Conservation (phyloP, 805 yeast genomes). For the Clavispora asparagi region DNA sequence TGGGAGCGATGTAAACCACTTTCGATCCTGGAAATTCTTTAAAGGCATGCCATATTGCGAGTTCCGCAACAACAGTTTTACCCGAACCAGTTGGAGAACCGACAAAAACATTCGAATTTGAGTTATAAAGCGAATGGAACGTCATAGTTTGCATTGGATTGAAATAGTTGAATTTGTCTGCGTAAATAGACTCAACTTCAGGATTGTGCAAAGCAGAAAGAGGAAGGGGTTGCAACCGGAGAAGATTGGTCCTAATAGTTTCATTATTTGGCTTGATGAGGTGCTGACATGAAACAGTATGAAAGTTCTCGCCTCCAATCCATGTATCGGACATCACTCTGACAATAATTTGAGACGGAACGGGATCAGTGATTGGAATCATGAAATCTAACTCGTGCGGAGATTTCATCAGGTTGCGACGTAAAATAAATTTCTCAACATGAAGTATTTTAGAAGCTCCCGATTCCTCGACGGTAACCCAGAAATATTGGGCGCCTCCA, state of each 20-base stretch:
- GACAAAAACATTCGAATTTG: conserved; percentile 74
- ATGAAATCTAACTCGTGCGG: conserved; percentile 81
- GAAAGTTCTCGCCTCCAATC: conserved; percentile 78
- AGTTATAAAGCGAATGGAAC: conserved; percentile 81
- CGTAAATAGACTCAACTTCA: conserved; percentile 64
- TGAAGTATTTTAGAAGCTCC: conserved; percentile 70
- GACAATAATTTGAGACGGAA: conserved; percentile 84
- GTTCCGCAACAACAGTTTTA: conserved; percentile 93
- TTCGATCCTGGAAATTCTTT: conserved; percentile 74
- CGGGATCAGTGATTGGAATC: conserved; percentile 83
- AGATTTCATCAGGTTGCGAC: conserved; percentile 47
- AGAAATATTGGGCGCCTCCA: conserved; percentile 80
- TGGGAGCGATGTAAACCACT: conserved; percentile 81
- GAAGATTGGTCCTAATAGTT: conserved; percentile 74
- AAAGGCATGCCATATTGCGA: conserved; percentile 97
- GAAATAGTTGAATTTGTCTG: conserved; percentile 69
- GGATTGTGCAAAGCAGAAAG: conserved; percentile 69
- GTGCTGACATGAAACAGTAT: conserved; percentile 83
- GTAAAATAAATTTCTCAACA: conserved; percentile 72
- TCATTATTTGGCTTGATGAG: conserved; percentile 84
- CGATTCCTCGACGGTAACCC: conserved; percentile 90
- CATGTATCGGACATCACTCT: conserved; percentile 79
- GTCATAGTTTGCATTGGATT: conserved; percentile 99
- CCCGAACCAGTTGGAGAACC: conserved; percentile 99
- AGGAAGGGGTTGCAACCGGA: conserved; percentile 83